Conservation (phyloP, 805 yeast genomes). For the Torulaspora maleeae region DNA sequence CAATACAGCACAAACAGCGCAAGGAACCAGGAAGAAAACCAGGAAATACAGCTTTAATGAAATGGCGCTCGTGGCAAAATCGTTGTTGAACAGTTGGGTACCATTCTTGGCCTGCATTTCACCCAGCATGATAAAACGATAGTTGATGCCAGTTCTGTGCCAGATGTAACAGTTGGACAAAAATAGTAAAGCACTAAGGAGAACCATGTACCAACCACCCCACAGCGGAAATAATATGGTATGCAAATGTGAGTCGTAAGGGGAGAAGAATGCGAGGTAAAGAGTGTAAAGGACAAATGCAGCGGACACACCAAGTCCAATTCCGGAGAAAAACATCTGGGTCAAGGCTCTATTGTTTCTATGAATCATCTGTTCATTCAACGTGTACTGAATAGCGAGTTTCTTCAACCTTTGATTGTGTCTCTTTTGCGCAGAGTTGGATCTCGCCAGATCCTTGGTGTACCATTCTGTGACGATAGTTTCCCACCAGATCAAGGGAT, state of each 20-base stretch:
- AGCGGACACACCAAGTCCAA: conserved; percentile 62
- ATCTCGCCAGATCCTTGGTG: conserved; percentile 30
- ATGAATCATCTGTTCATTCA: conserved; percentile 35
- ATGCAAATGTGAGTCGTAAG: conserved; percentile 37
- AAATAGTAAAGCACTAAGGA: conserved; percentile 58
- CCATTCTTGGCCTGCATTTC: conserved; percentile 71
- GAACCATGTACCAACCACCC: conserved; percentile 79
- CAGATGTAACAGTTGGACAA: conserved; percentile 68
- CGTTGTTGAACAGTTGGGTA: conserved; percentile 35
- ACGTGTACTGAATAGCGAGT: conserved; percentile 28
- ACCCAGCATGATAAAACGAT: conserved; percentile 71
- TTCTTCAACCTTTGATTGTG: conserved; percentile 29
- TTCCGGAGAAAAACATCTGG: conserved; percentile 59
- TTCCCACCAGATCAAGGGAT: conserved; percentile 33
- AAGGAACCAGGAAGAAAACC: conserved; percentile 49
- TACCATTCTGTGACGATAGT: conserved; percentile 39
- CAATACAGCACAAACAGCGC: conserved; percentile 66
- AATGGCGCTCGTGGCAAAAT: conserved; percentile 36
- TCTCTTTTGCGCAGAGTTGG: conserved; percentile 27
- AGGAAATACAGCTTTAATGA: conserved; percentile 56
- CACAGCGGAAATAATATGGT: conserved; percentile 72
- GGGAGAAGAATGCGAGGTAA: conserved; percentile 44
- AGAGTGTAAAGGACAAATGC: conserved; percentile 65
- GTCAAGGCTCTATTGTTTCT: conserved; percentile 32
- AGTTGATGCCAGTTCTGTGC: conserved; percentile 73